phyloP scores from a whole-genome alignment of 176 grass and related monocot genomes.

The Cocos nucifera region DNA sequence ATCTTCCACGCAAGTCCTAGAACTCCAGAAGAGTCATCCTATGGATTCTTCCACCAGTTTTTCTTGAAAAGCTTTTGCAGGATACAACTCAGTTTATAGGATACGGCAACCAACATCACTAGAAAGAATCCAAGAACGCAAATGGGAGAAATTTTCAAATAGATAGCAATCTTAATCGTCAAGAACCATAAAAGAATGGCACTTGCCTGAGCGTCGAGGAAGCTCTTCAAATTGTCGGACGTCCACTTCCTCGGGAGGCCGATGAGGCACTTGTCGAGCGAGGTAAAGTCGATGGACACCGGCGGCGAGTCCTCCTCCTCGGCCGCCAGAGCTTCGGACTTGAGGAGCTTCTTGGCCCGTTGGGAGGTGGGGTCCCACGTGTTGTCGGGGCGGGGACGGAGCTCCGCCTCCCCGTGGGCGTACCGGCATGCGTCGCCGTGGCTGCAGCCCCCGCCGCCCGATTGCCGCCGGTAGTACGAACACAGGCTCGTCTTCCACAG shows the following conservation, averaged over 20 bases:
- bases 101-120: too few relatives aligned
- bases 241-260: conserved; percentile 60
- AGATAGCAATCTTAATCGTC: too few relatives aligned
- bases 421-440: conserved; percentile 75
- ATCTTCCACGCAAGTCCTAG: too few relatives aligned
- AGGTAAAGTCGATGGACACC: conserved; percentile 36
- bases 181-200: too few relatives aligned
- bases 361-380: conserved; percentile 81
- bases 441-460: conserved; percentile 41
- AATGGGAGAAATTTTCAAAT: too few relatives aligned
- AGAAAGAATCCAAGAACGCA: too few relatives aligned
- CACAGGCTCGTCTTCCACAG: conserved; percentile 93
- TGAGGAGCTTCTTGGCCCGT: conserved; percentile 48
- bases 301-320: conserved; percentile 20
- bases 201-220: conserved; percentile 58
- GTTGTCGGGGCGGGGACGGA: conserved; percentile 65
- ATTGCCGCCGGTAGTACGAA: conserved; percentile 54
- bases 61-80: too few relatives aligned
- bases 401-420: conserved; percentile 82
- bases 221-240: conserved; percentile 46
- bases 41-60: too few relatives aligned
- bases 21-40: too few relatives aligned
- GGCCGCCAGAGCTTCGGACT: neutral
- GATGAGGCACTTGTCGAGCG: conserved; percentile 74
- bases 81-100: too few relatives aligned